Evolutionary conservation across 2,329 filamentous ascomycete genomes (phyloP).

Genomic region (Arthrocladium fulminans): DNA sequence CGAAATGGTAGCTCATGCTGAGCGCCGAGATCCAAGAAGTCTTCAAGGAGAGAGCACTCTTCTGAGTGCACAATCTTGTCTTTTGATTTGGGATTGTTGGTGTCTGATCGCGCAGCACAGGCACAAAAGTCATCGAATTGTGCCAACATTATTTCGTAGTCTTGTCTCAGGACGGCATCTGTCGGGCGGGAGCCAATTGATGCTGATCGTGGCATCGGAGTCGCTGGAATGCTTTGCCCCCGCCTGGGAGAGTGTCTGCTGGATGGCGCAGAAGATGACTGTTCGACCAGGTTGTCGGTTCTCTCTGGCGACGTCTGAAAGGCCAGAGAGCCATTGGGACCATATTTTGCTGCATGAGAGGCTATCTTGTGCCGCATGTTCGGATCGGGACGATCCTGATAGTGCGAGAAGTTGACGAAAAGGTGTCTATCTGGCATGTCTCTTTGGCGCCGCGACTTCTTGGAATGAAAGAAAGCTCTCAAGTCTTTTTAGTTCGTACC

Average conservation of each 20-base stretch:
- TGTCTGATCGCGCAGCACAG: not conserved
- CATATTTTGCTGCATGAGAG: slow-evolving; percentile 3
- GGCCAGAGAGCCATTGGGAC: slow-evolving; percentile 2
- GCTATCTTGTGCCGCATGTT: slow-evolving; percentile 6
- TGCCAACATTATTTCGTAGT: not conserved
- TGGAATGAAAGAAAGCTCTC: not conserved
- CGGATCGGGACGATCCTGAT: slow-evolving; percentile 4
- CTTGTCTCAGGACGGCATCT: not conserved
- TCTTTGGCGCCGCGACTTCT: not conserved
- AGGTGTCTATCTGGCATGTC: slow-evolving; percentile 3
- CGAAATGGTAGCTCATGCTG: slow-evolving; percentile 1
- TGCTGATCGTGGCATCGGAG: not conserved
- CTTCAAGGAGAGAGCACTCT: slow-evolving; percentile 2
- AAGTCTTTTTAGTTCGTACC: too few relatives aligned
- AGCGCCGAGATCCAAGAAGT: not conserved
- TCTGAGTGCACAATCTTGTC: not conserved
- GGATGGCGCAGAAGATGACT: not conserved
- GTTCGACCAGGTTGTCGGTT: not conserved
- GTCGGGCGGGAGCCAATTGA: not conserved
- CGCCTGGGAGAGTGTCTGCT: not conserved
- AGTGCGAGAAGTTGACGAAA: slow-evolving; percentile 6
- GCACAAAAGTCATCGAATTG: slow-evolving; percentile 3
- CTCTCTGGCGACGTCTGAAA: not conserved
- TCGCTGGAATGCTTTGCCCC: not conserved
- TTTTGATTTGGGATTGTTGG: not conserved